Evolutionary conservation across 164 flowering plant genomes (phyloP), one percentile per base, ranked within the genome.

Genomic region (Chloranthus sessilifolius): DNA sequence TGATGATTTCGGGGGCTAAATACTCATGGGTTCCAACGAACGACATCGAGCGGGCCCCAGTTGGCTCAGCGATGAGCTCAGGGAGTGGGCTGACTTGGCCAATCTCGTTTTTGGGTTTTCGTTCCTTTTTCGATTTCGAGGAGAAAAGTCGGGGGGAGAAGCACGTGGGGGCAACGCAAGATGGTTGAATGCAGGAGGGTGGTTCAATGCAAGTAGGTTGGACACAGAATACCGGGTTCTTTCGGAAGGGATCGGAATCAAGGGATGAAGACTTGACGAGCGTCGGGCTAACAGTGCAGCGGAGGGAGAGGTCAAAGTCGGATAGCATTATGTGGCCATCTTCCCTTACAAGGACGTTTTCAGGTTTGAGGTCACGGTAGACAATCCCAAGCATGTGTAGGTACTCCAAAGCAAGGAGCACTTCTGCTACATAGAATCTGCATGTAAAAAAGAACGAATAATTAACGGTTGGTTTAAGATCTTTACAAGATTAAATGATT

Each of bases 251-350:
- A 12, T 78, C 88, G 3, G 78, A 58, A 33, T 79, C 87, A 2
- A 72, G 49, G 35, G 81, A 66, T 19, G 82, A 53, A 16, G 78
- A 61, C 61, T 74, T 83, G 38, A 85, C 80, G 3, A 88, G 83
- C 41, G 94, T 88, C 10, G 94, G 96, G 59, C 79, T 85, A 2
- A 82, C 88, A 5, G 79, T 46, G 62, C 96, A 88, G 11, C 94
- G 83, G 23, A 88, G 85, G 22, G 95, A 88, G 38, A 88, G 95
- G 53, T 88, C 96, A 57, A 88, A 85, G 57, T 88, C 95, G 0
- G 88, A 82, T 35, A 88, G 91, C 96, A 88, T 88, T 49, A 88
- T 83, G 57, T 88, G 97, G 8, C 96, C 96, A 48, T 85, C 95
- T 21, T 88, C 97, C 65, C 95, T 70, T 42, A 88, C 91, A 7